Conservation (phyloP, 306 rosid genomes). For the Prunus armeniaca region DNA sequence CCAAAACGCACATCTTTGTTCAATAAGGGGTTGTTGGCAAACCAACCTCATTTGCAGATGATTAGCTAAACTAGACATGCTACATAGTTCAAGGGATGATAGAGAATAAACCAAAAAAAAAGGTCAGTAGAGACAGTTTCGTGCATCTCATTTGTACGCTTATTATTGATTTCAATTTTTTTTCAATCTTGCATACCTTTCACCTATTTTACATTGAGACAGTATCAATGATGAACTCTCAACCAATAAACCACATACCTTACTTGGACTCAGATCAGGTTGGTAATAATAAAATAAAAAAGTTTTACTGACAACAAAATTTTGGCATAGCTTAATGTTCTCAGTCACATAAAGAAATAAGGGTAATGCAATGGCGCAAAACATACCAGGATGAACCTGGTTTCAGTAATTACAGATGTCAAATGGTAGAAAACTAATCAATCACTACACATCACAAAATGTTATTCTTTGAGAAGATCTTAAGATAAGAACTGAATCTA, state of each 20-base stretch:
- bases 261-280: not conserved
- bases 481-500: constrained; percentile 8
- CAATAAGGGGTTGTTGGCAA: not conserved
- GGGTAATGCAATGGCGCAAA: not conserved
- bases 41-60: not conserved
- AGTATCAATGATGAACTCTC: not conserved
- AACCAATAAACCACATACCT: not conserved
- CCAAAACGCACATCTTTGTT: not conserved
- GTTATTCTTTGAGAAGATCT: constrained; percentile 9
- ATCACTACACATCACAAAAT: not conserved
- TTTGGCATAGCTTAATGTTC: not conserved
- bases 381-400: not conserved
- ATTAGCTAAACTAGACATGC: not conserved
- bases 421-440: not conserved
- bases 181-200: not conserved
- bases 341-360: not conserved
- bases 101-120: not conserved
- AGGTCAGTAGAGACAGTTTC: not conserved
- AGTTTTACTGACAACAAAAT: not conserved
- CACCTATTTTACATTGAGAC: not conserved
- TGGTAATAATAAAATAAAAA: not conserved
- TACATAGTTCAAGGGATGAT: not conserved
- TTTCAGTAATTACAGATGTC: not conserved
- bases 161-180: not conserved
- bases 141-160: not conserved